phyloP scores from a whole-genome alignment of 1,284 basidiomycete genomes.

The Microbotryum scabiosae region DNA sequence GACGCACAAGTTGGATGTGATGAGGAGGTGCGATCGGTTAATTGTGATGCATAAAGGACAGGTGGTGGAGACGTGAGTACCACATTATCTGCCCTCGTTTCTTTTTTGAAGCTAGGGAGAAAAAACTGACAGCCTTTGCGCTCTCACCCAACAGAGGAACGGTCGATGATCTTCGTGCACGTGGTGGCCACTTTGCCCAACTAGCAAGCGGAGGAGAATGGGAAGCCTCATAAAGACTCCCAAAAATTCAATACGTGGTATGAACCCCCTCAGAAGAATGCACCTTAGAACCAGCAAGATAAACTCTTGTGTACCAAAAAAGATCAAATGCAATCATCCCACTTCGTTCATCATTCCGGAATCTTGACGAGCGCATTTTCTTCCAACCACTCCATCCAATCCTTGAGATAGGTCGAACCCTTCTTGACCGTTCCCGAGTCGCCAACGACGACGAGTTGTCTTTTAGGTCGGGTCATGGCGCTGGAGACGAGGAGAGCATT shows the following conservation, averaged over 20 bases:
- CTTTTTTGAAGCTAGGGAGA: not conserved
- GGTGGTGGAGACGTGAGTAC: slow-evolving; percentile 53
- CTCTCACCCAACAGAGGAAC: slow-evolving; percentile 8
- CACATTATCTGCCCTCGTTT: not conserved
- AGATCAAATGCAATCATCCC: too few relatives aligned
- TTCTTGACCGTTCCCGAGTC: slow-evolving; percentile 80
- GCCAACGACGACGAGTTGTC: slow-evolving; percentile 82
- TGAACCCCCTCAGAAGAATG: too few relatives aligned
- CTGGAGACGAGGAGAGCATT: slow-evolving; percentile 45
- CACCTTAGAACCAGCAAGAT: too few relatives aligned
- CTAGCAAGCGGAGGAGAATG: slow-evolving; percentile 82
- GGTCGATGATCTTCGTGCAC: slow-evolving; percentile 49
- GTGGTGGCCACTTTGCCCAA: slow-evolving; percentile 52
- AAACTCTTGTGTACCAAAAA: too few relatives aligned
- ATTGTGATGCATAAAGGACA: slow-evolving; percentile 66
- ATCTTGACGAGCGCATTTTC: slow-evolving; percentile 51
- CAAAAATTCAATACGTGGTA: too few relatives aligned
- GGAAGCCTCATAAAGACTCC: slow-evolving; percentile 39
- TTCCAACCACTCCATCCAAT: slow-evolving; percentile 86
- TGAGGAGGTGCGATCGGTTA: slow-evolving; percentile 85
- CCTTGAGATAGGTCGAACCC: slow-evolving; percentile 70
- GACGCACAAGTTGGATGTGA: slow-evolving; percentile 84
- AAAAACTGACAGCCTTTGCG: too few relatives aligned
- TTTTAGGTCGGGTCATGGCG: slow-evolving; percentile 84
- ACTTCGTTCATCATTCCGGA: not conserved